Percentiles rank a stretch among this genome's conserved stretches.
These are phyloP conservation scores for Alternaria alternata DNA, from an alignment of 2,329 filamentous ascomycete species.

Conservation along the genomic window DNA sequence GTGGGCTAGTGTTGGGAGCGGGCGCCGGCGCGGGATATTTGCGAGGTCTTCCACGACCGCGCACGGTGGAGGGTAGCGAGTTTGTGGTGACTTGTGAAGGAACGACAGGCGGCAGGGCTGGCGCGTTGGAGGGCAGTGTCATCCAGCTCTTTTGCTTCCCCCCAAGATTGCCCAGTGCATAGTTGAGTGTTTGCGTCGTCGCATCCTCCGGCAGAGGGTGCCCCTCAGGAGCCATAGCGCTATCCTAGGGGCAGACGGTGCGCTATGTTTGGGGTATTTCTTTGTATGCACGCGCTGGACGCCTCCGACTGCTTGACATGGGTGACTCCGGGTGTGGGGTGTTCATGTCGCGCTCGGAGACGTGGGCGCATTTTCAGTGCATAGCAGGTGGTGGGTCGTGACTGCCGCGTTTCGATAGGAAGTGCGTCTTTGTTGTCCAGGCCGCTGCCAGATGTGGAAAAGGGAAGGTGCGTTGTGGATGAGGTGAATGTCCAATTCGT, in stretches of 20 bases:
- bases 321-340: slow-evolving; percentile 22
- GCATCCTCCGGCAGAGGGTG: slow-evolving; percentile 16
- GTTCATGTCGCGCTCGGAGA: slow-evolving; percentile 25
- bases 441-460: background rate
- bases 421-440: background rate
- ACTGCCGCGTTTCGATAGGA: background rate
- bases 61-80: slow-evolving; percentile 10
- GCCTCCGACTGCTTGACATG: slow-evolving; percentile 17
- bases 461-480: background rate
- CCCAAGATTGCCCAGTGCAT: slow-evolving; percentile 42
- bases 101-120: background rate
- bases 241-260: background rate
- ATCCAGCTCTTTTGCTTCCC: slow-evolving; percentile 46
- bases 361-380: background rate
- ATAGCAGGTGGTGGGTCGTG: background rate
- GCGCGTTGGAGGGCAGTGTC: slow-evolving; percentile 9
- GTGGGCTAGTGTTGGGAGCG: background rate
- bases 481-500: background rate
- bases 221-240: slow-evolving; percentile 20
- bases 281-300: background rate
- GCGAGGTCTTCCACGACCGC: slow-evolving; percentile 21
- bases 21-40: slow-evolving; percentile 9
- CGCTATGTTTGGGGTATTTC: background rate
- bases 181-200: slow-evolving; percentile 34
- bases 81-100: background rate